Evolutionary conservation across 2,329 filamentous ascomycete genomes (phyloP).

Genomic region (Alternaria metachromatica): DNA sequence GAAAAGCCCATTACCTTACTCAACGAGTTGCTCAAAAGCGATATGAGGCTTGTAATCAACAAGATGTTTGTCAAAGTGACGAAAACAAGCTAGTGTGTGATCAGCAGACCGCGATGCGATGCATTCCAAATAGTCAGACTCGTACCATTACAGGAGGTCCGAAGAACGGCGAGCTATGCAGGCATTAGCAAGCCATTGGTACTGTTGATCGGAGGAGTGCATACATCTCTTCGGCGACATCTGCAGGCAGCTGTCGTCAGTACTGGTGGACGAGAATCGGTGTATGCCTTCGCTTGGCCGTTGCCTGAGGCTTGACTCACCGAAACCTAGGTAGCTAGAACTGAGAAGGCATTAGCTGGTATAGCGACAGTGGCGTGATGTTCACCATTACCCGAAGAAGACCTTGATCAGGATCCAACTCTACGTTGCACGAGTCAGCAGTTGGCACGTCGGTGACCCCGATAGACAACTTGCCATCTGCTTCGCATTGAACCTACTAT

Average conservation of each 20-base stretch:
- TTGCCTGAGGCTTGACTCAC: constrained; percentile 51
- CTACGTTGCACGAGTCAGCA: constrained; percentile 26
- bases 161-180: constrained; percentile 56
- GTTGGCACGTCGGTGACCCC: too few species aligned
- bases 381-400: constrained; percentile 69
- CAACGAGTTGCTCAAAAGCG: constrained; percentile 79
- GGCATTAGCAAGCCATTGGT: constrained; percentile 16
- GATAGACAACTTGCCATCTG: constrained; percentile 61
- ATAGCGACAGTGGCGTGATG: not conserved
- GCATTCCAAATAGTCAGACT: constrained; percentile 42
- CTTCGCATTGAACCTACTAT: constrained; percentile 64
- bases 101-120: constrained; percentile 36
- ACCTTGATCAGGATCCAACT: constrained; percentile 79
- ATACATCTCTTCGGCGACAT: constrained; percentile 56
- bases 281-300: not conserved
- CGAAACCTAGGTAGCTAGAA: constrained; percentile 75
- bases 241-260: constrained; percentile 41
- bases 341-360: constrained; percentile 24
- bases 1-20: constrained; percentile 56
- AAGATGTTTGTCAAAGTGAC: constrained; percentile 79
- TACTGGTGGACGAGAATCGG: constrained; percentile 14
- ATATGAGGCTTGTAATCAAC: constrained; percentile 78
- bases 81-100: constrained; percentile 65
- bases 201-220: not conserved
- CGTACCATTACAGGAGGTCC: constrained; percentile 60